A percentile compares a stretch with the other conserved stretches of the same genome.
phyloP scores from a whole-genome alignment of 805 yeast genomes.

The Diddensiella caesifluorescens region DNA sequence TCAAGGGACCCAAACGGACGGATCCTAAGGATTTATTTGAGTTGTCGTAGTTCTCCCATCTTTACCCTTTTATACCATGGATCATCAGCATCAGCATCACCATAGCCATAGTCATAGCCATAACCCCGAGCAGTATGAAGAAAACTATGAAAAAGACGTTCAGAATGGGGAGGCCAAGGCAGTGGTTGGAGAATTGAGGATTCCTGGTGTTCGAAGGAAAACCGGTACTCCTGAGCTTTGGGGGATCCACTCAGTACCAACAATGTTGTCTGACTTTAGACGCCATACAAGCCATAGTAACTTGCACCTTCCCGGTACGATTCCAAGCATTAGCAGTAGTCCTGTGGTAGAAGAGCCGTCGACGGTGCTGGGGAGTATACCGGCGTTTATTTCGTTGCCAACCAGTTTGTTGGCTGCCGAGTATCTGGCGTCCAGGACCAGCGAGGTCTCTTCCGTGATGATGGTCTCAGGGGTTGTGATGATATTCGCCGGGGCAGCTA shows the following conservation, averaged over 20 bases:
- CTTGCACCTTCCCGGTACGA: constrained; percentile 11
- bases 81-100: neutral
- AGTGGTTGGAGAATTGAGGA: constrained; percentile 18
- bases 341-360: constrained; percentile 5
- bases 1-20: neutral
- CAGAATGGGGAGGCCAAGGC: neutral
- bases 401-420: constrained; percentile 27
- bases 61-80: neutral
- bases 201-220: constrained; percentile 28
- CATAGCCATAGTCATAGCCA: neutral
- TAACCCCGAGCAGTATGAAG: neutral
- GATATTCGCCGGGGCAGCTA: constrained; percentile 20
- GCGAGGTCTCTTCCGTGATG: constrained; percentile 5
- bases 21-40: constrained; percentile 6
- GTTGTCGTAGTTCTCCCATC: constrained; percentile 2
- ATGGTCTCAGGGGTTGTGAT: constrained; percentile 24
- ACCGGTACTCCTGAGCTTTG: constrained; percentile 29
- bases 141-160: too few species aligned
- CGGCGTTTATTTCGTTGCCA: constrained; percentile 30
- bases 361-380: constrained; percentile 25
- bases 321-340: neutral
- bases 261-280: constrained; percentile 33
- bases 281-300: constrained; percentile 32
- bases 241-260: constrained; percentile 35
- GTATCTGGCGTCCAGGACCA: constrained; percentile 14